A percentile compares a stretch with the other conserved stretches of the same genome.
phyloP scores from a whole-genome alignment of 2,329 filamentous ascomycete genomes.

The Sporothrix schenckii region DNA sequence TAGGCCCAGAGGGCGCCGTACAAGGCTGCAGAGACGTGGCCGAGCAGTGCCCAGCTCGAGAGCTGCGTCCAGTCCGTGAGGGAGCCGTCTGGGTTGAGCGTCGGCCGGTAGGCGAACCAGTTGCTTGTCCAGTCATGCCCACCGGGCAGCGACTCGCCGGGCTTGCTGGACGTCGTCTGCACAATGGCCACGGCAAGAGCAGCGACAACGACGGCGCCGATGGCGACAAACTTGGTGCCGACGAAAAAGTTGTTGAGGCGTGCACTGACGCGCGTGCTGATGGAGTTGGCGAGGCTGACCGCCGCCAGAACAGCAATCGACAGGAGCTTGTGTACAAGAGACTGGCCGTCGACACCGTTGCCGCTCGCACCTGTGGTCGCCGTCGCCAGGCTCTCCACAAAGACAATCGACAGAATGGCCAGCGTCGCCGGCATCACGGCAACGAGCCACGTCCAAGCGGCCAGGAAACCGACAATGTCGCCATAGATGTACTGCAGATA shows the following conservation, averaged over 20 bases:
- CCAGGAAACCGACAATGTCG: slow-evolving; percentile 63
- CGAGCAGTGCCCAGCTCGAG: slow-evolving; percentile 60
- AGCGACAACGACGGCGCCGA: slow-evolving; percentile 53
- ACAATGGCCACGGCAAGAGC: slow-evolving; percentile 52
- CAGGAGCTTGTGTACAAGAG: slow-evolving; percentile 54
- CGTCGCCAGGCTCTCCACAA: slow-evolving; percentile 57
- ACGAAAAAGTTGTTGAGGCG: slow-evolving; percentile 61
- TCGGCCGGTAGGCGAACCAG: slow-evolving; percentile 60
- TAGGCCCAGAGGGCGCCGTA: slow-evolving; percentile 68
- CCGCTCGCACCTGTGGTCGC: neutral
- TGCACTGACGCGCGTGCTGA: slow-evolving; percentile 60
- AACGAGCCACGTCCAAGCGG: slow-evolving; percentile 67
- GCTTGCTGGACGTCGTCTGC: slow-evolving; percentile 44
- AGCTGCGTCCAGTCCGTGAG: slow-evolving; percentile 54
- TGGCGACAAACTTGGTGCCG: slow-evolving; percentile 55
- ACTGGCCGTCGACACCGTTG: slow-evolving; percentile 36
- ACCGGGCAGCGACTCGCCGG: slow-evolving; percentile 43
- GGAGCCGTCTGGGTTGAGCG: slow-evolving; percentile 53
- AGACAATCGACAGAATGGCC: slow-evolving; percentile 66
- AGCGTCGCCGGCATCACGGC: slow-evolving; percentile 66
- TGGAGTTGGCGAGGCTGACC: slow-evolving; percentile 56
- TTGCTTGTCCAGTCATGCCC: slow-evolving; percentile 56
- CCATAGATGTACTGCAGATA: slow-evolving; percentile 65
- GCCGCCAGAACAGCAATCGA: slow-evolving; percentile 53
- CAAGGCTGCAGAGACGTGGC: slow-evolving; percentile 62